phyloP scores from a whole-genome alignment of 805 yeast genomes.

The Saturnispora saitoi region DNA sequence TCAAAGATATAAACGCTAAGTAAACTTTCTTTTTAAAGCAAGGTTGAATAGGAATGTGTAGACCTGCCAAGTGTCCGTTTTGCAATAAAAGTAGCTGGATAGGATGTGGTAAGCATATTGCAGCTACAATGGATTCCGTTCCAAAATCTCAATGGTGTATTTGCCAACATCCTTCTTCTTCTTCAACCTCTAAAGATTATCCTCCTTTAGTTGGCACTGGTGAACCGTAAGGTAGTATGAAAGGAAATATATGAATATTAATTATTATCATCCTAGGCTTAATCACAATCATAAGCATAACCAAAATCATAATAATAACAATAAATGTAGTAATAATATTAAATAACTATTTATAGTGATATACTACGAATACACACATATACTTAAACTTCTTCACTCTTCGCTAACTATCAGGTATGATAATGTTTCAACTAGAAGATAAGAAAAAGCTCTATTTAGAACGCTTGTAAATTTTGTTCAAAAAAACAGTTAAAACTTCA shows the following conservation, averaged over 20 bases:
- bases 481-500: slow-evolving; percentile 75
- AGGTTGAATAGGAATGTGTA: slow-evolving; percentile 29
- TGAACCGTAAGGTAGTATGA: background rate
- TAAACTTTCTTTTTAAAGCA: background rate
- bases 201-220: slow-evolving; percentile 34
- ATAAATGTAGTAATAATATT: background rate
- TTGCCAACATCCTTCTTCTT: slow-evolving; percentile 25
- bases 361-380: background rate
- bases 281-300: too few relatives aligned
- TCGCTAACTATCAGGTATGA: too few relatives aligned
- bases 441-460: slow-evolving; percentile 44
- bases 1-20: background rate
- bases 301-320: background rate
- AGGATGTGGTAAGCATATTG: slow-evolving; percentile 40
- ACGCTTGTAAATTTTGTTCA: slow-evolving; percentile 90
- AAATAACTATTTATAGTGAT: background rate
- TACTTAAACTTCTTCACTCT: background rate
- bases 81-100: slow-evolving; percentile 32
- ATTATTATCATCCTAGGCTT: too few relatives aligned
- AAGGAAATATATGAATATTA: background rate
- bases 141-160: slow-evolving; percentile 33
- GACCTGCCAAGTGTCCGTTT: slow-evolving; percentile 27
- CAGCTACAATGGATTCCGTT: slow-evolving; percentile 31
- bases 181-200: slow-evolving; percentile 22
- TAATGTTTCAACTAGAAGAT: too few relatives aligned